These are phyloP conservation scores for Zea luxurians DNA, from an alignment of 176 grass and related monocot species.

Conservation along the genomic window DNA sequence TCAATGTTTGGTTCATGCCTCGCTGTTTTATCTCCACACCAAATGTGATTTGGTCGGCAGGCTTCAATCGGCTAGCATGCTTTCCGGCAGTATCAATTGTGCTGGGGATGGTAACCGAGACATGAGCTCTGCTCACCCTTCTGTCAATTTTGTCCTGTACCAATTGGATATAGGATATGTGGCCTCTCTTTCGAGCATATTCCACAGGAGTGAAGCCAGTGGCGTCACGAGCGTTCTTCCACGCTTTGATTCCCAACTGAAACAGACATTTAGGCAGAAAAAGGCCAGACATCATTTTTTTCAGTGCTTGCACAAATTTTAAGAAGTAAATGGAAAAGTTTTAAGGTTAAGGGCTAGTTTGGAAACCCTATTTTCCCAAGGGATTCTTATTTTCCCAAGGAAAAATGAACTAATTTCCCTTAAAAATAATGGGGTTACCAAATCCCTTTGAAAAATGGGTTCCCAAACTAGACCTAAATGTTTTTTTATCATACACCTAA, in stretches of 20 bases:
- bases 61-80: constrained; percentile 1
- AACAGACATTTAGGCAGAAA: constrained; percentile 19
- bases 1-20: constrained; percentile 10
- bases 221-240: constrained; percentile 60
- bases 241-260: constrained; percentile 71
- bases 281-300: constrained; percentile 8
- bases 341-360: no score
- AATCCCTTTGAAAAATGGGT: no score
- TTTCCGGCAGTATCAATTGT: constrained; percentile 25
- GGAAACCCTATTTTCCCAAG: no score
- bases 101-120: constrained; percentile 41
- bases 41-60: constrained; percentile 26
- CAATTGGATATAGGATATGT: constrained; percentile 63
- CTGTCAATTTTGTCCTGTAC: constrained; percentile 74
- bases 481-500: background rate
- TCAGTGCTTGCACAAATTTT: constrained; percentile 17
- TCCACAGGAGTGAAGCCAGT: constrained; percentile 73
- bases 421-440: no score
- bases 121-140: constrained; percentile 37
- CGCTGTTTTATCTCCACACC: constrained; percentile 35
- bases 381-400: no score
- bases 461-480: no score
- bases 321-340: background rate
- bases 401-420: no score
- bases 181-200: constrained; percentile 54